Conservation (phyloP, 164 flowering plant species). For the Kalanchoe fedtschenkoi region DNA sequence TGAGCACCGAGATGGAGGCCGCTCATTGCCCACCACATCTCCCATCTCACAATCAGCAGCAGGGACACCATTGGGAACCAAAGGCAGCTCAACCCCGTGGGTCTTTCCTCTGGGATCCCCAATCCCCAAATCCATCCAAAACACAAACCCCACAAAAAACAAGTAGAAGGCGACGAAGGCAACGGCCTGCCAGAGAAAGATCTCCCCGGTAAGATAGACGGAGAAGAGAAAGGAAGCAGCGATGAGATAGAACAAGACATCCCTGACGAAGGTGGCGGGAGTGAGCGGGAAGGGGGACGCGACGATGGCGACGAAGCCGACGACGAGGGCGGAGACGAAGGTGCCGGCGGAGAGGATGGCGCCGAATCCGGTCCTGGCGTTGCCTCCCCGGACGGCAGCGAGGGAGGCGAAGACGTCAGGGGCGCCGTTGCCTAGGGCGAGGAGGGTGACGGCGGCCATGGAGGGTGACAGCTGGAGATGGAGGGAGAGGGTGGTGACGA, state of each 20-base stretch:
- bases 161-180: constrained; percentile 84
- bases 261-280: constrained; percentile 67
- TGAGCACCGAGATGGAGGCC: constrained; percentile 9
- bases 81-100: constrained; percentile 16
- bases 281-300: constrained; percentile 73
- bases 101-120: constrained; percentile 14
- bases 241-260: constrained; percentile 68
- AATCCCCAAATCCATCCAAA: constrained; percentile 86
- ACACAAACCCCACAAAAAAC: constrained; percentile 86
- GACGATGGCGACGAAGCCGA: constrained; percentile 82
- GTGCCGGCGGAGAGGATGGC: constrained; percentile 85
- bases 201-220: constrained; percentile 82
- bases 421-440: constrained; percentile 95
- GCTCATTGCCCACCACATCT: constrained; percentile 11
- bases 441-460: constrained; percentile 87
- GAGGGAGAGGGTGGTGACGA: constrained; percentile 55
- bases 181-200: constrained; percentile 85
- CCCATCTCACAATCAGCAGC: constrained; percentile 26
- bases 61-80: constrained; percentile 14
- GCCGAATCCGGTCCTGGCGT: constrained; percentile 75
- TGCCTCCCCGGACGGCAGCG: constrained; percentile 70
- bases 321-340: constrained; percentile 84
- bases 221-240: constrained; percentile 60
- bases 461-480: constrained; percentile 58
- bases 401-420: constrained; percentile 85